Evolutionary conservation across 495 filamentous ascomycete genomes (phyloP).

Genomic region (Letharia columbiana): DNA sequence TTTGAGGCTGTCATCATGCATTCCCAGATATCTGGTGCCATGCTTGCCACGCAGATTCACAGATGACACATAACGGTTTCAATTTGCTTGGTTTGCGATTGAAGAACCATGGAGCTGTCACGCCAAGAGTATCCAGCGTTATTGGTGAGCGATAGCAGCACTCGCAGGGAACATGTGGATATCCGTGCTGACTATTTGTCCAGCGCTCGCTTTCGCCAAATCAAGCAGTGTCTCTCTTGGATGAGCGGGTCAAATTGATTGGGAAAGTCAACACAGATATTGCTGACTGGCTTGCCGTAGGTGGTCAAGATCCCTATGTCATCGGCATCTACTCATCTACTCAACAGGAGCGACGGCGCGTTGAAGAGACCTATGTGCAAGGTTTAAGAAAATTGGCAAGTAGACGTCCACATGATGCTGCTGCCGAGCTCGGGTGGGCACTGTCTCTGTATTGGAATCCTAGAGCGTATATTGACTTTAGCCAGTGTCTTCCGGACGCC

Average conservation of each 20-base stretch:
- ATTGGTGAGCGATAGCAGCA: slow-evolving; percentile 59
- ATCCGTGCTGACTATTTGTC: slow-evolving; percentile 16
- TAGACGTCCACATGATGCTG: slow-evolving; percentile 60
- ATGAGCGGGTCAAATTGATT: slow-evolving; percentile 82
- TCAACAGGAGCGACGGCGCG: slow-evolving; percentile 74
- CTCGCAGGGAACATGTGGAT: slow-evolving; percentile 1
- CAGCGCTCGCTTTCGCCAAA: slow-evolving; percentile 76
- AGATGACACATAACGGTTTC: neutral
- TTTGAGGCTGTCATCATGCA: neutral
- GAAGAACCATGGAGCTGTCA: slow-evolving; percentile 60
- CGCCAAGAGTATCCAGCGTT: slow-evolving; percentile 91
- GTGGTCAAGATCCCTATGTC: slow-evolving; percentile 13
- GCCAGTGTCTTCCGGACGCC: slow-evolving; percentile 78
- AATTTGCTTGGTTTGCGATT: neutral
- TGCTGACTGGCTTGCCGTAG: slow-evolving; percentile 94
- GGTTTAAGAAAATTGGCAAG: slow-evolving; percentile 71
- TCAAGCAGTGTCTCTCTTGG: slow-evolving; percentile 75
- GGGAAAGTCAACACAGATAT: slow-evolving; percentile 81
- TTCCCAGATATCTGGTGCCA: neutral
- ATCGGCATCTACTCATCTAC: slow-evolving; percentile 13
- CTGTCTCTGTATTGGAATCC: slow-evolving; percentile 12
- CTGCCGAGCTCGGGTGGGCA: slow-evolving; percentile 74
- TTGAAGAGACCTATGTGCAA: slow-evolving; percentile 86
- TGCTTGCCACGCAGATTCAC: neutral
- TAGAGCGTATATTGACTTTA: slow-evolving; percentile 20